phyloP scores from a whole-genome alignment of 768 basidiomycete species.

The Naematelia encephala region DNA sequence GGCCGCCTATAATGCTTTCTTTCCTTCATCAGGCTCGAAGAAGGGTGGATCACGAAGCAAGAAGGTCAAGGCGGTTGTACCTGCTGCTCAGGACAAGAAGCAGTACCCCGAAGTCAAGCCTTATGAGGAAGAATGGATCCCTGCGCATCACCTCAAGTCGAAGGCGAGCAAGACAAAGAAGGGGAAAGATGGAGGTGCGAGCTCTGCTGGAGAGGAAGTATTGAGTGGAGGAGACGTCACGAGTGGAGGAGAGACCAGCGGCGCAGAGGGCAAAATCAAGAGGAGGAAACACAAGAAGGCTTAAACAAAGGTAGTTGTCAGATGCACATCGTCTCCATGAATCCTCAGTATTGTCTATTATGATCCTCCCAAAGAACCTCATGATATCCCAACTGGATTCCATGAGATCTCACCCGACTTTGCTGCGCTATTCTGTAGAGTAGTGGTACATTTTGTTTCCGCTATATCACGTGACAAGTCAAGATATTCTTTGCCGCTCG shows the following conservation, averaged over 20 bases:
- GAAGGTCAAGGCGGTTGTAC: constrained; percentile 31
- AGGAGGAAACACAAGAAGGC: constrained; percentile 41
- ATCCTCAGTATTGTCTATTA: not conserved
- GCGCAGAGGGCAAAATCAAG: constrained; percentile 29
- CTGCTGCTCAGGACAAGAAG: constrained; percentile 25
- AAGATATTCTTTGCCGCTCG: too few species aligned
- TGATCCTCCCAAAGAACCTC: not conserved
- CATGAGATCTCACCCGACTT: too few species aligned
- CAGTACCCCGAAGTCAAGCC: constrained; percentile 47
- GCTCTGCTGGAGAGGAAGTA: constrained; percentile 31
- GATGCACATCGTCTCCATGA: not conserved
- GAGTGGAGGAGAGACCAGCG: constrained; percentile 44
- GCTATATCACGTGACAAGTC: too few species aligned
- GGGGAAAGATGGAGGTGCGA: constrained; percentile 16
- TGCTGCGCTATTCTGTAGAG: too few species aligned
- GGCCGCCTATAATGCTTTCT: constrained; percentile 44
- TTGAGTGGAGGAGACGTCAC: constrained; percentile 45
- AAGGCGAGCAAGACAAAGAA: constrained; percentile 29
- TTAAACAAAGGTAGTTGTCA: not conserved
- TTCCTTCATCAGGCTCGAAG: constrained; percentile 6
- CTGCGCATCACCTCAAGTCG: constrained; percentile 46
- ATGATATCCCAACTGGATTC: too few species aligned
- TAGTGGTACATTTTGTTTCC: too few species aligned
- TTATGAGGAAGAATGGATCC: constrained; percentile 53
- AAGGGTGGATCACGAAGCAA: constrained; percentile 11